A percentile compares a stretch with the other conserved stretches of the same genome.
These are phyloP conservation scores for Mimosa pudica DNA, from an alignment of 306 rosid species.

Conservation along the genomic window DNA sequence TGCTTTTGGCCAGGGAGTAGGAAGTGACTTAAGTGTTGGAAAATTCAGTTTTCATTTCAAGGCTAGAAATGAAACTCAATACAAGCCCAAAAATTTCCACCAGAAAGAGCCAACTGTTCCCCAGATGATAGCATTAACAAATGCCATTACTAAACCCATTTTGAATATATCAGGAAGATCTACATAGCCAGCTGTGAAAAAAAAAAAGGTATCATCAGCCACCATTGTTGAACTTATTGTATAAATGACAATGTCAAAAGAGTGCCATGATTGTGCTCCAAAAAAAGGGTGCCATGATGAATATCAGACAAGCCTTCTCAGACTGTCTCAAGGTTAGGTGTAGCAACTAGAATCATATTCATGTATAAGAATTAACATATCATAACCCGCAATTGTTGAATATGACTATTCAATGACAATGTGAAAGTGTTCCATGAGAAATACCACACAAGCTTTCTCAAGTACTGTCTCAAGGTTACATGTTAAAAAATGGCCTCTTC, in stretches of 20 bases:
- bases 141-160: constrained; percentile 72
- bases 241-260: constrained; percentile 8
- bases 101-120: constrained; percentile 71
- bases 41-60: constrained; percentile 41
- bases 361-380: constrained; percentile 23
- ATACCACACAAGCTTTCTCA: constrained; percentile 12
- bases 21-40: constrained; percentile 26
- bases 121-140: constrained; percentile 79
- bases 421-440: neutral
- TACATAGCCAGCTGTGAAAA: constrained; percentile 82
- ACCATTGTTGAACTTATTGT: constrained; percentile 18
- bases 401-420: constrained; percentile 5
- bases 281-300: neutral
- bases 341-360: neutral
- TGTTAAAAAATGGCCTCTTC: constrained; percentile 5
- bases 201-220: constrained; percentile 38
- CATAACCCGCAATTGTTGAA: constrained; percentile 36
- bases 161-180: constrained; percentile 84
- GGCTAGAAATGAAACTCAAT: constrained; percentile 52
- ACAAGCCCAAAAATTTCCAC: constrained; percentile 95
- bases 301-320: constrained; percentile 11
- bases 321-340: constrained; percentile 20
- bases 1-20: constrained; percentile 42
- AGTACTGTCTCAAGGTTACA: constrained; percentile 1
- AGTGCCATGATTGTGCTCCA: neutral